Evolutionary conservation across 306 rosid genomes (phyloP), one percentile per base, ranked within the genome.

Genomic region (Heteromeles arbutifolia): DNA sequence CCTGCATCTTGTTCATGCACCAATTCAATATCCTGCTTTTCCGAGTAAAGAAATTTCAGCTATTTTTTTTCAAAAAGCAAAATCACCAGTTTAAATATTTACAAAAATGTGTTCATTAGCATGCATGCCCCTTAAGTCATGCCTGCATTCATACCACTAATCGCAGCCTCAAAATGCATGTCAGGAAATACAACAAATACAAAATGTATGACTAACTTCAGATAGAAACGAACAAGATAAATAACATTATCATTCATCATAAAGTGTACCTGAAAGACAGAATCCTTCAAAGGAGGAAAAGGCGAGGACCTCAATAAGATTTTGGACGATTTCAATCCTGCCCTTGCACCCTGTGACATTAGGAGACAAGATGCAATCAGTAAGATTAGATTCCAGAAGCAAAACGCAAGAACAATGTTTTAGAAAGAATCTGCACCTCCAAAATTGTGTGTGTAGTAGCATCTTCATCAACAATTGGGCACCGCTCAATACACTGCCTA

Each of bases 191-290:
- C 41, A 37, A 37, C 41, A 37, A 37, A 7, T 37, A 37, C 41
- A 37, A 37, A 37, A 22, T 13, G 25, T 37, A 50, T 14, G 34
- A 11, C 32, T 5, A 4, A 69, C 17, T 25, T 68, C 19, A 18
- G n/a, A 4, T 37, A n/a, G 1, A 5, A 3, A 37, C 18, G 19
- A 57, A 34, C 43, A 62, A 64, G 11, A 44, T 21, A 28, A 22
- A 2, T 63, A 32, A 56, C 31, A 65, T 15, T 52, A 67, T 17
- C 67, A 41, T 37, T 31, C 79, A 77, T 67, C 53, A 8, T 17
- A 57, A 56, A 74, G 54, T 73, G 80, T 89, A 96, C 99, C 98
- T 88, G 90, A 82, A 88, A 91, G 75, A 89, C 69, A 57, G 89
- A 82, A 66, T 81, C 84, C 72, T 92, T 92, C 66, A 84, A 74